phyloP scores from a whole-genome alignment of 2,329 filamentous ascomycete species.

The Triangularia verruculosa region DNA sequence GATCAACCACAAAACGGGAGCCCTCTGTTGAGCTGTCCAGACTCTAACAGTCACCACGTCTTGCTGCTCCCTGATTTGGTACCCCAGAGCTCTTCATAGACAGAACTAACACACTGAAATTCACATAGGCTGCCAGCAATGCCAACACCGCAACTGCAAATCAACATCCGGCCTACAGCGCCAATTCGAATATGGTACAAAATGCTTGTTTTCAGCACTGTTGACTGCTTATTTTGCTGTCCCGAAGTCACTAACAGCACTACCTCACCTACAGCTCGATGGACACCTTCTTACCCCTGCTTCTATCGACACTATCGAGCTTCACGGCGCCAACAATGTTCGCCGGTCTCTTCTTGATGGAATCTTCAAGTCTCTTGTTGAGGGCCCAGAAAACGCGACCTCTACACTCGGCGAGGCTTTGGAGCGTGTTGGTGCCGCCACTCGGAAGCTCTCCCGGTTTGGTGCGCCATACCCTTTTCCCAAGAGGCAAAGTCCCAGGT shows the following conservation, averaged over 20 bases:
- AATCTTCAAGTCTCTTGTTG: conserved; percentile 74
- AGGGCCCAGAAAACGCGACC: conserved; percentile 59
- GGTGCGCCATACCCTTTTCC: conserved; percentile 51
- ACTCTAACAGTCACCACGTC: background rate
- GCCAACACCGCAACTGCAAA: conserved; percentile 2
- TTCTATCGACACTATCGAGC: conserved; percentile 78
- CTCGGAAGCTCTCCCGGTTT: conserved; percentile 74
- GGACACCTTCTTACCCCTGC: conserved; percentile 85
- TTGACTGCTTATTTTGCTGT: background rate
- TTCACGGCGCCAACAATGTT: conserved; percentile 82
- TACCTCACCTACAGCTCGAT: conserved; percentile 55
- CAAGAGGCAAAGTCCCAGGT: background rate
- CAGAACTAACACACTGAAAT: conserved; percentile 2
- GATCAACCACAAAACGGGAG: background rate
- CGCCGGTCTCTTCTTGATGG: conserved; percentile 78
- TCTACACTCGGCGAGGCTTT: conserved; percentile 82
- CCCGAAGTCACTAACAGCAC: conserved; percentile 2
- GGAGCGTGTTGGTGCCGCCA: conserved; percentile 64
- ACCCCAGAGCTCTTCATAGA: background rate
- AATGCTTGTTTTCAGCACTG: background rate
- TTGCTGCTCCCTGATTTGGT: background rate
- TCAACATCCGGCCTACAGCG: conserved; percentile 2
- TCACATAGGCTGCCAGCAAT: conserved; percentile 13
- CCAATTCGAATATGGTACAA: conserved; percentile 17
- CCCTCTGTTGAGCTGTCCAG: background rate